Evolutionary conservation across 2,329 filamentous ascomycete species (phyloP).

Genomic region (Thelonectria blattea): DNA sequence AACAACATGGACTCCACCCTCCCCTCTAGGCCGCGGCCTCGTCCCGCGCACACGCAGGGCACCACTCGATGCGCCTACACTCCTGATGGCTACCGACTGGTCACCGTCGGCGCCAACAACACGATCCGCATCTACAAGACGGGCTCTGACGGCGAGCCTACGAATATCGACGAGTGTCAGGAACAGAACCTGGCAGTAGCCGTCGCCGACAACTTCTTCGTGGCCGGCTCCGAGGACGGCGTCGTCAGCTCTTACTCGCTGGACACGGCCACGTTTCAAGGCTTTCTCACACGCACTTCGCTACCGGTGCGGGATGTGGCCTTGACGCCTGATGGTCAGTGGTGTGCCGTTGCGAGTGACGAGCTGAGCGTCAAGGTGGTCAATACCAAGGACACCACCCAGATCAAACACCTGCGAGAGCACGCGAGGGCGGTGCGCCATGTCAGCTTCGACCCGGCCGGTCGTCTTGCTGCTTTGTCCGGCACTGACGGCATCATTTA

Average conservation of each 20-base stretch:
- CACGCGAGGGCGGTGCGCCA: slow-evolving; percentile 91
- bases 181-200: slow-evolving; percentile 85
- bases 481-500: slow-evolving; percentile 91
- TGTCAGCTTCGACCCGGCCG: slow-evolving; percentile 83
- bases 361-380: slow-evolving; percentile 92
- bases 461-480: slow-evolving; percentile 77
- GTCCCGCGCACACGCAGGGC: slow-evolving; percentile 82
- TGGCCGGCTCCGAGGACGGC: slow-evolving; percentile 91
- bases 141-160: slow-evolving; percentile 89
- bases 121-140: slow-evolving; percentile 92
- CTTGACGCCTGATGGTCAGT: slow-evolving; percentile 79
- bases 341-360: slow-evolving; percentile 96
- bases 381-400: slow-evolving; percentile 76
- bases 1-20: slow-evolving; percentile 43
- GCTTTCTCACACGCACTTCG: slow-evolving; percentile 82
- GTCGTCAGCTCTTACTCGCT: slow-evolving; percentile 95
- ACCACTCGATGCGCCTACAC: slow-evolving; percentile 89
- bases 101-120: slow-evolving; percentile 93
- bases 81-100: slow-evolving; percentile 81
- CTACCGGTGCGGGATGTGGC: slow-evolving; percentile 86
- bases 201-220: slow-evolving; percentile 79
- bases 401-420: slow-evolving; percentile 79
- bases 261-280: slow-evolving; percentile 74
- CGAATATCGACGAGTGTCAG: slow-evolving; percentile 87
- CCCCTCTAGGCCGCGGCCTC: slow-evolving; percentile 59